Percentiles rank a stretch among this genome's conserved stretches.
phyloP scores from a whole-genome alignment of 2,329 filamentous ascomycete species.

The Bipolaris oryzae region DNA sequence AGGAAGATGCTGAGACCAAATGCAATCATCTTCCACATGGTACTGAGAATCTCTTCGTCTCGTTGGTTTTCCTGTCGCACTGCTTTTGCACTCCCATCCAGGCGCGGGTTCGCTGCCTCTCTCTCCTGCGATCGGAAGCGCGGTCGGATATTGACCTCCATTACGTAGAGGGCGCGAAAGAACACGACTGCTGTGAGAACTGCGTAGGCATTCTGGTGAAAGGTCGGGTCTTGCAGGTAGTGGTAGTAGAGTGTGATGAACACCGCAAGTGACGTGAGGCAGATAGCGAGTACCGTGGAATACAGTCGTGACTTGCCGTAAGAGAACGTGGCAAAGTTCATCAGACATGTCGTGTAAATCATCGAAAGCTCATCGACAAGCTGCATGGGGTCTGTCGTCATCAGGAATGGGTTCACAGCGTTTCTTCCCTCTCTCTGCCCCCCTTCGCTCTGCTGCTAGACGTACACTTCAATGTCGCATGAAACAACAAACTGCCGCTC shows the following conservation, averaged over 20 bases:
- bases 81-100: constrained; percentile 35
- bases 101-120: constrained; percentile 35
- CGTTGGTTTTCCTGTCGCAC: constrained; percentile 59
- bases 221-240: constrained; percentile 78
- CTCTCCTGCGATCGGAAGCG: constrained; percentile 54
- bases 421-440: background rate
- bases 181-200: constrained; percentile 73
- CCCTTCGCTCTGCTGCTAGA: constrained; percentile 5
- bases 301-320: constrained; percentile 64
- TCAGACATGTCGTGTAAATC: constrained; percentile 74
- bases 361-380: constrained; percentile 73
- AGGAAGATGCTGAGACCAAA: constrained; percentile 74
- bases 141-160: constrained; percentile 70
- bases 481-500: constrained; percentile 67
- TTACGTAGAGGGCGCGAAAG: constrained; percentile 75
- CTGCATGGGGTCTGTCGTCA: constrained; percentile 68
- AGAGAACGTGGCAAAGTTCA: constrained; percentile 74
- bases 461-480: constrained; percentile 67
- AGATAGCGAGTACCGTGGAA: constrained; percentile 62
- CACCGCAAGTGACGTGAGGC: constrained; percentile 58
- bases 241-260: constrained; percentile 84
- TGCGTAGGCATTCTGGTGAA: constrained; percentile 82
- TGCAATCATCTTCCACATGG: constrained; percentile 78
- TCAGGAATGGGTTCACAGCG: constrained; percentile 60
- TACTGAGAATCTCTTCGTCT: constrained; percentile 63